phyloP scores from a whole-genome alignment of 2,329 filamentous ascomycete species.

The Pseudofabraea citricarpa region DNA sequence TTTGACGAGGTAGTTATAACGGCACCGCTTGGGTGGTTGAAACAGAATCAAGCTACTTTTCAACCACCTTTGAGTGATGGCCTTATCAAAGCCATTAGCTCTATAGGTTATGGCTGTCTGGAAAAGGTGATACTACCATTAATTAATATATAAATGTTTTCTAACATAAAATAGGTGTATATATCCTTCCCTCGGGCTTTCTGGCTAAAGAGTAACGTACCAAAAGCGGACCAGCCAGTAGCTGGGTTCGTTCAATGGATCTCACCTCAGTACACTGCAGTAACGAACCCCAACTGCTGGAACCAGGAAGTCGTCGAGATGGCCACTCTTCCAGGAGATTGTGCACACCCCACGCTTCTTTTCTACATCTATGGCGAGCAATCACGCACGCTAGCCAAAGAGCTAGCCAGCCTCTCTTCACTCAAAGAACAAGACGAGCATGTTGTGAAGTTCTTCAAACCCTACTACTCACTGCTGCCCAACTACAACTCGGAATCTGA shows the following conservation, averaged over 20 bases:
- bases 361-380: constrained; percentile 55
- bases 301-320: constrained; percentile 59
- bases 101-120: constrained; percentile 41
- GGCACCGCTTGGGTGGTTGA: constrained; percentile 44
- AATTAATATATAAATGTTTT: not conserved
- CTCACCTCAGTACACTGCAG: constrained; percentile 47
- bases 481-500: constrained; percentile 41
- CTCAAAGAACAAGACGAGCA: constrained; percentile 23
- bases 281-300: constrained; percentile 48
- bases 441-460: constrained; percentile 45
- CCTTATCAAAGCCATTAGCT: constrained; percentile 39
- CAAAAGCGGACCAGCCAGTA: constrained; percentile 11
- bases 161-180: constrained; percentile 21
- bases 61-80: constrained; percentile 36
- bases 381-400: constrained; percentile 28
- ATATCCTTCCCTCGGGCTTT: constrained; percentile 58
- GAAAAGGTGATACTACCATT: constrained; percentile 39
- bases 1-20: constrained; percentile 45
- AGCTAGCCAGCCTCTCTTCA: constrained; percentile 11
- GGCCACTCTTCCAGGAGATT: constrained; percentile 42
- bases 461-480: constrained; percentile 61
- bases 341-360: constrained; percentile 59
- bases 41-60: constrained; percentile 36
- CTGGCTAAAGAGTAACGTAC: constrained; percentile 37
- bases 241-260: constrained; percentile 56